Evolutionary conservation across 805 yeast genomes (phyloP), one percentile per base, ranked within the genome.

Genomic region (Alloascoidea africana): DNA sequence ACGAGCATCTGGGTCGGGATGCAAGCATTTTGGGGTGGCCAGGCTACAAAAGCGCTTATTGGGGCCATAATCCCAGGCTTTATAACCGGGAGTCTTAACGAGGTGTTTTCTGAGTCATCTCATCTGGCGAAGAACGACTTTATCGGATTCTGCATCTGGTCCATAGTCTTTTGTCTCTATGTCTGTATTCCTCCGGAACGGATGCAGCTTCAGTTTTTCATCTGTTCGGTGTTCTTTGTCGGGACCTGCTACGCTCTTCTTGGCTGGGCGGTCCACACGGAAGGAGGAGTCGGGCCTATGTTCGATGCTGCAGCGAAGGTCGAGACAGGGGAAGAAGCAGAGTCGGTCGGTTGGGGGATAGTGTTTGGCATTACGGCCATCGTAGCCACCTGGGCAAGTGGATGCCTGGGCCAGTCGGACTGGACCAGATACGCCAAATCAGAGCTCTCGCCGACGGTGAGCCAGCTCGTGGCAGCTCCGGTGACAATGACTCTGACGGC

Each of bases 1-100:
- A 59, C 62, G 15, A 51, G 54, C 23, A 54, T 61, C 30, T 56
- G 65, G 59, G 62, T 55, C 45, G 65, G 65, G 14, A 59, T 57
- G 35, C 55, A 57, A 41, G 53, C 63, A 4, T 53, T 54, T 46
- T 53, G 53, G 36, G 59, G 60, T 36, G 59, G 63, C 6, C 52
- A 55, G 40, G 58, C 60, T 32, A 47, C 58, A 30, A 55, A 55
- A 35, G 58, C 54, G 33, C 41, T 55, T 14, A 35, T 53, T 15
- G 42, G 47, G 15, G 42, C 46, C 5, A 36, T 46, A 5, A 27
- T 32, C 34, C 46, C 48, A 5, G 16, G 36, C 16, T 48, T 53
- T 17, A 47, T 52, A 6, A 42, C 49, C 17, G 48, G 56, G 37
- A 46, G 50, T 16, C 46, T 49, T 4, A 38, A 44, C 27, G 45